Conservation (phyloP, 2,329 filamentous ascomycete species). For the Fusarium succisae region DNA sequence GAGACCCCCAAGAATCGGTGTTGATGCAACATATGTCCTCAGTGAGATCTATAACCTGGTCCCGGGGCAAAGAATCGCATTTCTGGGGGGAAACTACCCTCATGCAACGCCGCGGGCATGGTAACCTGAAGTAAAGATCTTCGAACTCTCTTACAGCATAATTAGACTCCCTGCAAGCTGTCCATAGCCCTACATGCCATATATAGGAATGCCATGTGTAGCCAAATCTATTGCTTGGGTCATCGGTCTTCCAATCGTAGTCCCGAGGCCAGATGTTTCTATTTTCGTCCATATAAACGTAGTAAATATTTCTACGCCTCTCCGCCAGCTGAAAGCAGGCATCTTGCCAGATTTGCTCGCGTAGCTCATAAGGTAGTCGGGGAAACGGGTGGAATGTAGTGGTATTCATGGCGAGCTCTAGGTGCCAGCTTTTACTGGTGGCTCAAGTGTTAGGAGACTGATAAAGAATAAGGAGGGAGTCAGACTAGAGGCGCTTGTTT, state of each 20-base stretch:
- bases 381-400: not conserved
- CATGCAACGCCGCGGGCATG: not conserved
- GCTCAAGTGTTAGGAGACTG: not conserved
- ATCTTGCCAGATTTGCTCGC: not conserved
- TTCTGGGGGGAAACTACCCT: not conserved
- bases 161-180: not conserved
- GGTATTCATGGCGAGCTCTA: not conserved
- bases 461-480: accelerated
- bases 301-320: not conserved
- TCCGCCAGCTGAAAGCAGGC: accelerated
- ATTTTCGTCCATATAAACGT: not conserved
- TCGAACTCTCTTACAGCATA: not conserved
- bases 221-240: not conserved
- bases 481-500: accelerated
- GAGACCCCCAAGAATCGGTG: not conserved
- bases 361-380: not conserved
- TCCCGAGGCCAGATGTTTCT: not conserved
- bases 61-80: not conserved
- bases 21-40: not conserved
- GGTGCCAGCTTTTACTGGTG: not conserved
- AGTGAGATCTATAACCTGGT: not conserved
- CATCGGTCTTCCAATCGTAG: not conserved
- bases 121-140: accelerated
- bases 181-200: not conserved
- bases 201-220: not conserved